Percentiles rank a stretch among this genome's conserved stretches.
Evolutionary conservation across 192 early-diverging fungal genomes (phyloP).

Genomic region (Coemansia sp.): DNA sequence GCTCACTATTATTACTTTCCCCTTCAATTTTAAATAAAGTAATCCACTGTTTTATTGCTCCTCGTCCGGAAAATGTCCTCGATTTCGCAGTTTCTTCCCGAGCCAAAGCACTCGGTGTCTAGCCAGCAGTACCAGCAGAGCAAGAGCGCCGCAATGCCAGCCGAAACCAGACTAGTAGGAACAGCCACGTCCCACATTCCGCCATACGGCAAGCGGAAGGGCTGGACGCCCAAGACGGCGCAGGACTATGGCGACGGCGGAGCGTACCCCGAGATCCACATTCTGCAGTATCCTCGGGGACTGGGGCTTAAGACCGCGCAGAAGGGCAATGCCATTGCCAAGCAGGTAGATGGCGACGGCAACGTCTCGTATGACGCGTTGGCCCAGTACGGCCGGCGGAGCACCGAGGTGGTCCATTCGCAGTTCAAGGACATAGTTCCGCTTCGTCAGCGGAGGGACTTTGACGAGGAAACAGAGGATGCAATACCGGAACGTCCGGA

Average conservation of each 20-base stretch:
- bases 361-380: constrained; percentile 89
- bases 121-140: neutral
- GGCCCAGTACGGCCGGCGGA: constrained; percentile 72
- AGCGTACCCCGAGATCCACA: constrained; percentile 91
- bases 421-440: constrained; percentile 81
- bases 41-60: neutral
- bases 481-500: constrained; percentile 74
- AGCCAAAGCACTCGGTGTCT: constrained; percentile 35
- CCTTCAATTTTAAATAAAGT: neutral
- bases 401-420: constrained; percentile 76
- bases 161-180: neutral
- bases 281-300: constrained; percentile 91
- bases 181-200: constrained; percentile 50
- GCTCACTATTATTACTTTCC: neutral
- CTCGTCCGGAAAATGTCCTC: constrained; percentile 29
- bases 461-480: constrained; percentile 60
- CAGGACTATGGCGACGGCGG: constrained; percentile 97
- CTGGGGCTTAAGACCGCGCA: constrained; percentile 76
- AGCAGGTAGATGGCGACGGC: constrained; percentile 89
- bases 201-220: constrained; percentile 76
- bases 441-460: constrained; percentile 64
- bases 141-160: neutral
- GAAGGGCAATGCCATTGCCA: constrained; percentile 64
- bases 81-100: constrained; percentile 51
- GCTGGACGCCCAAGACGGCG: constrained; percentile 74